Evolutionary conservation across 768 basidiomycete species (phyloP).

Genomic region (Sporobolomyces pararoseus): DNA sequence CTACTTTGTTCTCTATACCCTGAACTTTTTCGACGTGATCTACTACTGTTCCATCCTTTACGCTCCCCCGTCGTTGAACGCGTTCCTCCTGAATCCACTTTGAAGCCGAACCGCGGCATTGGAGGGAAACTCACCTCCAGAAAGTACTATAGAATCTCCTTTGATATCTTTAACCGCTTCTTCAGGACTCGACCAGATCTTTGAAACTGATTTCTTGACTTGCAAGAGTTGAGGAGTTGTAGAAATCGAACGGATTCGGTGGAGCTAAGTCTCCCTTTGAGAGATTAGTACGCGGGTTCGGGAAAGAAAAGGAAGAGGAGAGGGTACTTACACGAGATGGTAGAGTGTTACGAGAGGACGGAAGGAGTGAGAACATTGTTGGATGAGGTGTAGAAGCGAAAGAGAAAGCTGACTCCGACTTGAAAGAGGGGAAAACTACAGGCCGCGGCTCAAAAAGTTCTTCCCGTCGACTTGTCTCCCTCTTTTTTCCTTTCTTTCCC

Average conservation of each 20-base stretch:
- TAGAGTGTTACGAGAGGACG: not conserved
- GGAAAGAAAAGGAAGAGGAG: not conserved
- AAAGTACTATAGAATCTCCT: conserved; percentile 71
- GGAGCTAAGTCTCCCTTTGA: no score
- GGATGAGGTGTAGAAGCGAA: not conserved
- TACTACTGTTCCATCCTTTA: no score
- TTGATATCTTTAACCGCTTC: conserved; percentile 79
- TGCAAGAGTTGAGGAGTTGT: conserved; percentile 1
- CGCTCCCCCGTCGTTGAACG: no score
- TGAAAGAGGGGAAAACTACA: no score
- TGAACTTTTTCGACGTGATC: no score
- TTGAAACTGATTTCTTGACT: conserved; percentile 37
- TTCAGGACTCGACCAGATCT: conserved; percentile 77
- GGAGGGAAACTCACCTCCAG: conserved; percentile 68
- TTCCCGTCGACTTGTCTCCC: not conserved
- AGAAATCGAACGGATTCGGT: conserved; percentile 13
- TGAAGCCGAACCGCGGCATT: conserved; percentile 6
- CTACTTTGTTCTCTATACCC: no score
- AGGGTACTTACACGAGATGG: conserved; percentile 1
- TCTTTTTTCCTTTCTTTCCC: not conserved
- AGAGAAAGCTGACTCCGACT: not conserved
- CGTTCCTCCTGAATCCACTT: no score
- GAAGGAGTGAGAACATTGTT: not conserved
- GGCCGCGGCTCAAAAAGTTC: not conserved
- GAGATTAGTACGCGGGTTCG: not conserved